These are phyloP conservation scores for Linaria vulgaris DNA, from an alignment of 257 asterid species.

Conservation along the genomic window DNA sequence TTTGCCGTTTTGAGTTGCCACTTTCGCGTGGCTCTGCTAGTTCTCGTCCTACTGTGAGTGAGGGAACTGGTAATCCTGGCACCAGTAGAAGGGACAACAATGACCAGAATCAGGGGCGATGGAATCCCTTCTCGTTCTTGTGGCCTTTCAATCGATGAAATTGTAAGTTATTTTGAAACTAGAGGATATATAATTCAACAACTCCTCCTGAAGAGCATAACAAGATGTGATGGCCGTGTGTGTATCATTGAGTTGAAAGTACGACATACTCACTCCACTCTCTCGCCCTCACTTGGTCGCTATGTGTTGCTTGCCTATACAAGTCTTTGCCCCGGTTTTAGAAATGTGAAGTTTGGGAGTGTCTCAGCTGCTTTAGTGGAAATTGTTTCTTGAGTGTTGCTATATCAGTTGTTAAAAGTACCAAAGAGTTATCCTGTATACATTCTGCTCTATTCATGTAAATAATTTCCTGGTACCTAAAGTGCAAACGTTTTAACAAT, in stretches of 20 bases:
- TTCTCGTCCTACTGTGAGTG: constrained; percentile 32
- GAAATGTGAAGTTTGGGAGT: constrained; percentile 22
- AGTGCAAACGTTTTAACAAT: background rate
- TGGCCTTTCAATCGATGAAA: constrained; percentile 65
- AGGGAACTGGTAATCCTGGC: constrained; percentile 36
- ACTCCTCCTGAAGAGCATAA: constrained; percentile 38
- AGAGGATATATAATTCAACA: constrained; percentile 43
- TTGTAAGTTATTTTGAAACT: constrained; percentile 40
- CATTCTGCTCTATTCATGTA: constrained; percentile 21
- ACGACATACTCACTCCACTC: constrained; percentile 15
- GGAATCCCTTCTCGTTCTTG: constrained; percentile 78
- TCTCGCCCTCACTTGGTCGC: background rate
- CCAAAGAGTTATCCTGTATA: constrained; percentile 4
- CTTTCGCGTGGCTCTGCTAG: constrained; percentile 40
- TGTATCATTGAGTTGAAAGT: constrained; percentile 24
- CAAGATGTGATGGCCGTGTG: constrained; percentile 45
- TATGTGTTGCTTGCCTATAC: constrained; percentile 24
- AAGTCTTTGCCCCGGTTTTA: constrained; percentile 17
- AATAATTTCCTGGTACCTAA: background rate
- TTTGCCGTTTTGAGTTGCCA: constrained; percentile 62
- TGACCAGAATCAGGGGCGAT: constrained; percentile 59
- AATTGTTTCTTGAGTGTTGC: constrained; percentile 16
- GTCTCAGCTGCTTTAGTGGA: constrained; percentile 15
- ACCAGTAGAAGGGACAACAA: constrained; percentile 41
- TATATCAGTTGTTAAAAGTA: constrained; percentile 22